phyloP scores from a whole-genome alignment of 371 early-diverging fungal genomes.

The Mucor mucedo region DNA sequence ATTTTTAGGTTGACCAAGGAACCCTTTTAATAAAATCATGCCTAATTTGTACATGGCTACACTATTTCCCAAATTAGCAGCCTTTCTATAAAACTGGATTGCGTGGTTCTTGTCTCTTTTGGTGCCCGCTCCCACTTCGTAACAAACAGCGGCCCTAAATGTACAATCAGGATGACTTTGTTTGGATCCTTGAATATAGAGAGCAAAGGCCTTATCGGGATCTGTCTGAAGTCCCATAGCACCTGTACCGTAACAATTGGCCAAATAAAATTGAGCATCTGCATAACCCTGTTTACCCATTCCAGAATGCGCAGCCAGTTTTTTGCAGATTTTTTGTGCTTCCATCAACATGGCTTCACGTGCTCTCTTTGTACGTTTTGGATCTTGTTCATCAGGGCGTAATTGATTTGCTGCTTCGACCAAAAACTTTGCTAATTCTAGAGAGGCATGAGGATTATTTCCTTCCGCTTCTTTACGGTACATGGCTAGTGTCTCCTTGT shows the following conservation, averaged over 20 bases:
- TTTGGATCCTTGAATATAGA: slow-evolving; percentile 92
- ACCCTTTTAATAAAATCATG: slow-evolving; percentile 81
- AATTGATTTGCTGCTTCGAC: slow-evolving; percentile 62
- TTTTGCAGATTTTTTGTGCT: slow-evolving; percentile 81
- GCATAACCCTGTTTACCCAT: slow-evolving; percentile 75
- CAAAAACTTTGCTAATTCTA: slow-evolving; percentile 83
- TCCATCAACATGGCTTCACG: slow-evolving; percentile 73
- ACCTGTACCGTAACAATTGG: slow-evolving; percentile 83
- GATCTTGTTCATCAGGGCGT: slow-evolving; percentile 63
- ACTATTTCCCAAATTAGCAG: slow-evolving; percentile 92
- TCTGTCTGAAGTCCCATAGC: slow-evolving; percentile 77
- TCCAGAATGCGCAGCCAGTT: slow-evolving; percentile 69
- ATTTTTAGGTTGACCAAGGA: slow-evolving; percentile 70
- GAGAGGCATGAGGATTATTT: slow-evolving; percentile 76
- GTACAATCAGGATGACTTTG: slow-evolving; percentile 91
- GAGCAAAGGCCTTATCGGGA: slow-evolving; percentile 88
- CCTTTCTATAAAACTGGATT: slow-evolving; percentile 92
- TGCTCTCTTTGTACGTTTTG: slow-evolving; percentile 70
- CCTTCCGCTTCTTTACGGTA: slow-evolving; percentile 79
- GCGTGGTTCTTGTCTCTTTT: slow-evolving; percentile 85
- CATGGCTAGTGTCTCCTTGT: slow-evolving; percentile 71
- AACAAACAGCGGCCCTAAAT: slow-evolving; percentile 94
- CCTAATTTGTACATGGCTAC: slow-evolving; percentile 97
- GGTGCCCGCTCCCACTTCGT: slow-evolving; percentile 94
- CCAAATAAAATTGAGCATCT: slow-evolving; percentile 93